Evolutionary conservation across 192 early-diverging fungal genomes (phyloP).

Genomic region (Mortierella alpina): DNA sequence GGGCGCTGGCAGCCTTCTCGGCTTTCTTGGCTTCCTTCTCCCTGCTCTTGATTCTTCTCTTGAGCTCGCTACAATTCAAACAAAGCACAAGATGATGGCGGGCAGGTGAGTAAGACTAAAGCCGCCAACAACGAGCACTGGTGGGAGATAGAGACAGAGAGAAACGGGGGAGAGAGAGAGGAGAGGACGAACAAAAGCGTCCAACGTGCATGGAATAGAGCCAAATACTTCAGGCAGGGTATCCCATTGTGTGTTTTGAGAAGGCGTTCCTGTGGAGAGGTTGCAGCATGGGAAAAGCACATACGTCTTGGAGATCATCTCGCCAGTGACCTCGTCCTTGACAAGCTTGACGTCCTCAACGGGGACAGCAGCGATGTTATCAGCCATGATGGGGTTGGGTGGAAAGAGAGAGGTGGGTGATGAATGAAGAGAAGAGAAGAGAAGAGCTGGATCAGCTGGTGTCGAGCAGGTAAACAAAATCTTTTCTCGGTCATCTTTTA

Average conservation of each 20-base stretch:
- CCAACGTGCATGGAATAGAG: not conserved
- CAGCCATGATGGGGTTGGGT: constrained; percentile 23
- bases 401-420: not conserved
- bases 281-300: constrained; percentile 29
- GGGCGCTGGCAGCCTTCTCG: constrained; percentile 67
- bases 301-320: constrained; percentile 94
- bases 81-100: not conserved
- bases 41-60: constrained; percentile 89
- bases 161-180: constrained; percentile 1
- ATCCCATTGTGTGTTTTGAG: no score
- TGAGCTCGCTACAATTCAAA: constrained; percentile 79
- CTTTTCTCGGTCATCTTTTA: no score
- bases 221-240: not conserved
- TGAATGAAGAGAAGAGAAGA: constrained; percentile 1
- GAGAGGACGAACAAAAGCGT: not conserved
- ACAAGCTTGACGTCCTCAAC: constrained; percentile 62
- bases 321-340: constrained; percentile 88
- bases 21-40: constrained; percentile 89
- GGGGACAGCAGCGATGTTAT: constrained; percentile 19
- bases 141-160: not conserved
- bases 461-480: no score
- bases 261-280: not conserved
- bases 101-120: constrained; percentile 1
- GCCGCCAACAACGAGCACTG: no score
- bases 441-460: constrained; percentile 1